These are phyloP conservation scores for Orbilia ellipsospora DNA, from an alignment of 2,329 filamentous ascomycete species.

Conservation along the genomic window DNA sequence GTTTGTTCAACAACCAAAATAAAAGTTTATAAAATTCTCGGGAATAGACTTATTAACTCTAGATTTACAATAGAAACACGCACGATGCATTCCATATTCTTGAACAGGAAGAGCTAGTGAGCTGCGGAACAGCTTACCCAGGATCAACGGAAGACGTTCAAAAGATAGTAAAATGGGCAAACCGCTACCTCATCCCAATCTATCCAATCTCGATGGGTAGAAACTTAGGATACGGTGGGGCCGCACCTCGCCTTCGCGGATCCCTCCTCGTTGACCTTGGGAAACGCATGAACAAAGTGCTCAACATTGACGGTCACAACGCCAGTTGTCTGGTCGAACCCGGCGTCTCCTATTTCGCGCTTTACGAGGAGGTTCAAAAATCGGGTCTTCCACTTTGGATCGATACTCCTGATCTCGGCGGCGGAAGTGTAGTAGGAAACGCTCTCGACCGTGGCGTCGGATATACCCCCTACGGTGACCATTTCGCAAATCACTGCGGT, in stretches of 20 bases:
- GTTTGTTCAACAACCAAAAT: constrained; percentile 22
- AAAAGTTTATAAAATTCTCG: constrained; percentile 60
- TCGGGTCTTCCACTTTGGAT: constrained; percentile 62
- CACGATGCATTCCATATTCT: no score
- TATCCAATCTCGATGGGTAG: no score
- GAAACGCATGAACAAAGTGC: constrained; percentile 67
- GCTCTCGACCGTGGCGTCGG: constrained; percentile 65
- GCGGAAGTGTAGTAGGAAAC: constrained; percentile 66
- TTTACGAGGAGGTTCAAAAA: constrained; percentile 67
- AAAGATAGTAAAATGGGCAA: no score
- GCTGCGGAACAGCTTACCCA: no score
- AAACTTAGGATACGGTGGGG: no score
- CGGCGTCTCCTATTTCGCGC: constrained; percentile 68
- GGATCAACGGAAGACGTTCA: no score
- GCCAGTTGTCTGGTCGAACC: constrained; percentile 69
- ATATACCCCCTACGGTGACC: constrained; percentile 66
- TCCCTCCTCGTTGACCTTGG: no score
- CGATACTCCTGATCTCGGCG: constrained; percentile 64
- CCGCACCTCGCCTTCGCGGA: no score
- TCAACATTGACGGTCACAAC: constrained; percentile 67
- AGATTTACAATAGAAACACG: no score
- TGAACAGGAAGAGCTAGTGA: no score
- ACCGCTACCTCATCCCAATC: no score
- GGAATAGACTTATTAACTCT: no score
- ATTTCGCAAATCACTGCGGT: constrained; percentile 64